These are phyloP conservation scores for Thalassiosira profunda DNA, from an alignment of 108 stramenopile genomes.

Conservation along the genomic window DNA sequence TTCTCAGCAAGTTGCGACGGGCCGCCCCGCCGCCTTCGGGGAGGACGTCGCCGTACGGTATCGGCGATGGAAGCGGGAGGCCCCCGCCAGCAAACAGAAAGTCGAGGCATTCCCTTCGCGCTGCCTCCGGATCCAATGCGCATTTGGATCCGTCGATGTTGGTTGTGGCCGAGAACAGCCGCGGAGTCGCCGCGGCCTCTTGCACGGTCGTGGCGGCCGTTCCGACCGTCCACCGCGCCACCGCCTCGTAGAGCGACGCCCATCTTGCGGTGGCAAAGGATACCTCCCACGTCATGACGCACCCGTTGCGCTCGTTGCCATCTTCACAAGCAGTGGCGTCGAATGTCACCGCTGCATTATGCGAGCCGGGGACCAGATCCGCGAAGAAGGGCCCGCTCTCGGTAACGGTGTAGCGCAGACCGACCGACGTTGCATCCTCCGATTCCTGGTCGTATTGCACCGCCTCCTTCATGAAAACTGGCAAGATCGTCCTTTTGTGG, in stretches of 20 bases:
- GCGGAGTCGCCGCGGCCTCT: conserved; percentile 25
- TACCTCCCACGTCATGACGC: conserved; percentile 48
- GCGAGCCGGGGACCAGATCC: conserved; percentile 39
- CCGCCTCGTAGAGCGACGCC: conserved; percentile 17
- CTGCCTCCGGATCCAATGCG: conserved; percentile 11
- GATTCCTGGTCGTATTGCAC: not conserved
- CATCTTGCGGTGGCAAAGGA: conserved; percentile 35
- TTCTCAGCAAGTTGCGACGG: conserved; percentile 26
- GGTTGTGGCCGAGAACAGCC: conserved; percentile 20
- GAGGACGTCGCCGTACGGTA: conserved; percentile 33
- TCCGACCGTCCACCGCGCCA: conserved; percentile 42
- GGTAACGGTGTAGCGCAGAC: conserved; percentile 38
- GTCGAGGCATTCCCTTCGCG: conserved; percentile 42
- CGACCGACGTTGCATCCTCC: not conserved
- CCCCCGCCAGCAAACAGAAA: conserved; percentile 55
- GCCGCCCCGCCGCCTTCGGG: conserved; percentile 25
- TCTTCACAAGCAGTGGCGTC: too few relatives aligned
- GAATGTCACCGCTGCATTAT: conserved; percentile 40
- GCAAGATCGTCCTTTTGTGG: conserved; percentile 29
- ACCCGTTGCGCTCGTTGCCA: too few relatives aligned
- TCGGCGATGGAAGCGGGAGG: conserved; percentile 42
- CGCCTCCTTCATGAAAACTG: conserved; percentile 46
- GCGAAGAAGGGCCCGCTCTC: conserved; percentile 45
- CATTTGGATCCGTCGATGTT: not conserved
- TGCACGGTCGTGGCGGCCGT: conserved; percentile 38